Evolutionary conservation across 352 stramenopile genomes (phyloP), one percentile per base, ranked within the genome.

Genomic region (Globisporangium perplexum): DNA sequence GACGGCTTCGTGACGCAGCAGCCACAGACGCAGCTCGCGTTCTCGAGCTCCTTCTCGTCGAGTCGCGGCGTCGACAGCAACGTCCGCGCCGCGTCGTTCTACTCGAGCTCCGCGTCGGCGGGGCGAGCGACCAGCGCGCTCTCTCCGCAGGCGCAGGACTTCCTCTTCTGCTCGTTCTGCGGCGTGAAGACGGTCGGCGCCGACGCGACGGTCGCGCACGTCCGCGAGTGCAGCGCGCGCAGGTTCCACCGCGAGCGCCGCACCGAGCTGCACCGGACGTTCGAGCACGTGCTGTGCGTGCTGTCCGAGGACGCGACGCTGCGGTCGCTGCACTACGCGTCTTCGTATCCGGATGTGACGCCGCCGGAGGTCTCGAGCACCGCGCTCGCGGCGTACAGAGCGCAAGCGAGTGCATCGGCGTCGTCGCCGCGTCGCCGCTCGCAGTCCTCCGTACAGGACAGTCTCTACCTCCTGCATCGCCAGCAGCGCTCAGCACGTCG

Each of bases 121-220:
- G 30, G 48, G 14, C 23, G 30, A 31, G 31, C 41, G 7, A 39
- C 26, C 17, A 39, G 45, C 45, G 23, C 17, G 23, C 12, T 1
- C 50, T 12, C 24, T 30, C 42, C 70, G 31, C 71, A 71, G 41
- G 50, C 50, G 12, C 66, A 72, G 47, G 62, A 60, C 12, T 72
- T 62, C 28, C 64, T 94, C 42, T 92, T 81, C 59, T 94, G 83
- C 59, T 84, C 68, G 22, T 92, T 94, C 50, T 94, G 83, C 49
- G 79, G 83, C 17, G 59, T 63, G 15, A 56, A 72, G 47, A 58
- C 83, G 50, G 53, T 58, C n/a, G 59, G 67, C 1, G 23, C 59
- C 0, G 55, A 69, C 23, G 71, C 66, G 17, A 64, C 84, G 24
- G 63, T 66, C 15, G 26, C 33, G 5, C 82, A 94, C 55, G 74